Percentiles rank a stretch among this genome's conserved stretches.
Conservation (phyloP, 2,329 filamentous ascomycete genomes). For the Magnaporthiopsis incrustans region DNA sequence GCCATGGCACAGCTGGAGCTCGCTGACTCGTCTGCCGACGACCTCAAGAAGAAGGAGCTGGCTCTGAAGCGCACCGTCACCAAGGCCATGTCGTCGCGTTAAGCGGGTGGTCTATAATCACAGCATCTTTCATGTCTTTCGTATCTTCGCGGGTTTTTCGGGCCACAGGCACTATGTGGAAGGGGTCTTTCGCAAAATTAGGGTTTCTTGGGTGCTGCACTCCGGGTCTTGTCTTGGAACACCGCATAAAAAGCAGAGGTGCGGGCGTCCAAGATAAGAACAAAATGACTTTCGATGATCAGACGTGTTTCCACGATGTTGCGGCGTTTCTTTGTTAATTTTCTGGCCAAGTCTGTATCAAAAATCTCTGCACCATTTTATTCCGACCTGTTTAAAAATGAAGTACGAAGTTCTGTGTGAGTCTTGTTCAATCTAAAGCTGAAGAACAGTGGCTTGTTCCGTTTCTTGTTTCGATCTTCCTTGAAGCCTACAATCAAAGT, state of each 20-base stretch:
- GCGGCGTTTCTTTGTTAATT: no score
- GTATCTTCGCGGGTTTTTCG: constrained; percentile 1
- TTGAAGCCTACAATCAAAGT: no score
- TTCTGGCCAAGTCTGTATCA: no score
- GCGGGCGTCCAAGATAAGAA: not conserved
- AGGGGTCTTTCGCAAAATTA: not conserved
- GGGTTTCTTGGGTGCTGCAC: not conserved
- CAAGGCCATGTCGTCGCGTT: constrained; percentile 94
- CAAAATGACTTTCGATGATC: not conserved
- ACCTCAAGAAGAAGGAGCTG: constrained; percentile 99
- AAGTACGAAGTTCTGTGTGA: no score
- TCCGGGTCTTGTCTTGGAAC: not conserved
- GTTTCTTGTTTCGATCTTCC: no score
- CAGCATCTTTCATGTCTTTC: constrained; percentile 6
- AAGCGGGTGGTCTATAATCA: constrained; percentile 29
- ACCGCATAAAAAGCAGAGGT: not conserved
- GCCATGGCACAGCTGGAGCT: constrained; percentile 97
- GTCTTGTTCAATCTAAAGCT: no score
- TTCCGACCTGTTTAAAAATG: no score
- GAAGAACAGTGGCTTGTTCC: no score
- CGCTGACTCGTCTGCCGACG: constrained; percentile 82
- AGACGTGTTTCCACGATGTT: not conserved
- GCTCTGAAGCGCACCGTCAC: constrained; percentile 96
- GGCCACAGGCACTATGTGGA: not conserved
- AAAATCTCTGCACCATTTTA: no score